A percentile compares a stretch with the other conserved stretches of the same genome.
phyloP scores from a whole-genome alignment of 1,284 basidiomycete species.

The Quambalaria eucalypti region DNA sequence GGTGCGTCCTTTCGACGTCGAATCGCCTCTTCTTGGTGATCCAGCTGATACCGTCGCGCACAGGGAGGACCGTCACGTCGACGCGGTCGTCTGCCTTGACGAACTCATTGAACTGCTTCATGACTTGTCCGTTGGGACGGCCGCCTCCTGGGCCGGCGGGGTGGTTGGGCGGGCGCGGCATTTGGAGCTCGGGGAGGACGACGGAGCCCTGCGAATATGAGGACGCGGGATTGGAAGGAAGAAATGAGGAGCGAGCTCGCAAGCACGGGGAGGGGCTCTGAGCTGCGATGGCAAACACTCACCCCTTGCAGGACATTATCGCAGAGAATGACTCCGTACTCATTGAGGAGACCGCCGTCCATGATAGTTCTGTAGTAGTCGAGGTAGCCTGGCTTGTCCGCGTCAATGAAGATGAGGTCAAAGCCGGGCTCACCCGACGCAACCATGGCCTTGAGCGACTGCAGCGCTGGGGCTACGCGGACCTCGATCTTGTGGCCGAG shows the following conservation, averaged over 20 bases:
- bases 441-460: constrained; percentile 23
- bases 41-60: constrained; percentile 44
- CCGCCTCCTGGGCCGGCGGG: too few relatives aligned
- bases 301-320: too few relatives aligned
- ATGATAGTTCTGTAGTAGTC: constrained; percentile 35
- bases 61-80: constrained; percentile 31
- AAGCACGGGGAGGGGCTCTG: too few relatives aligned
- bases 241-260: too few relatives aligned
- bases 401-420: constrained; percentile 47
- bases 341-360: constrained; percentile 23
- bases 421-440: constrained; percentile 23
- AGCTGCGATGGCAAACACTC: too few relatives aligned
- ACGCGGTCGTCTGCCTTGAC: constrained; percentile 33
- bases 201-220: too few relatives aligned
- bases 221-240: too few relatives aligned
- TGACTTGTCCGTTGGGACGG: too few relatives aligned
- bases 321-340: constrained; percentile 37
- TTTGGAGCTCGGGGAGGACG: too few relatives aligned
- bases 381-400: constrained; percentile 43
- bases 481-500: constrained; percentile 35
- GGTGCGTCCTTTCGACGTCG: too few relatives aligned
- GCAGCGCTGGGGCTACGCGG: constrained; percentile 31
- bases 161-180: too few relatives aligned
- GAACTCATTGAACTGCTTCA: constrained; percentile 35
- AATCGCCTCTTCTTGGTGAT: too few relatives aligned